phyloP scores from a whole-genome alignment of 768 basidiomycete species.

The Pleurotus salmoneostramineus region DNA sequence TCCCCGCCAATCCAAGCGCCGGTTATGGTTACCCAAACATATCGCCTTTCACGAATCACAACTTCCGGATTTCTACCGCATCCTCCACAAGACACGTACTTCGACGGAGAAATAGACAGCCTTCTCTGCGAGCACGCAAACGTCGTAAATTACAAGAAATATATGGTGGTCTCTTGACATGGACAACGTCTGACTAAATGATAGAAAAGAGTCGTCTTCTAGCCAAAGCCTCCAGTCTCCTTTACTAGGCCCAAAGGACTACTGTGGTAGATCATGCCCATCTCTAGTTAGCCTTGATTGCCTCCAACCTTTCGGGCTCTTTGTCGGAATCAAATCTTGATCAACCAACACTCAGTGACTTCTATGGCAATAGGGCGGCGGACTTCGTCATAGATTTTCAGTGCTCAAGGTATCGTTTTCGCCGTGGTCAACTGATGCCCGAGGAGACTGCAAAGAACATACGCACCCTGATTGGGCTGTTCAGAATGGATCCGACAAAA shows the following conservation, averaged over 20 bases:
- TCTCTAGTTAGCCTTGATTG: conserved; percentile 24
- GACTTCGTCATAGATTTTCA: conserved; percentile 32
- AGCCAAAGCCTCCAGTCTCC: background rate
- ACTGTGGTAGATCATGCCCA: conserved; percentile 13
- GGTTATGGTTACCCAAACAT: conserved; percentile 1
- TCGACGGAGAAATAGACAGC: background rate
- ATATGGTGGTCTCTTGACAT: no score
- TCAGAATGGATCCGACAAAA: background rate
- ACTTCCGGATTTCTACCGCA: conserved; percentile 15
- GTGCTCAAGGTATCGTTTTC: conserved; percentile 22
- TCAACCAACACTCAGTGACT: conserved; percentile 20
- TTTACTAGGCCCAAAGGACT: background rate
- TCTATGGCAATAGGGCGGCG: conserved; percentile 31
- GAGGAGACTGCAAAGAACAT: conserved; percentile 39
- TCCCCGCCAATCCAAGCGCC: conserved; percentile 7
- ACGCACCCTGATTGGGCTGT: conserved; percentile 35
- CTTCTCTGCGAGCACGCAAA: background rate
- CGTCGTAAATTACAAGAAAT: no score
- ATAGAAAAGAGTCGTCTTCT: no score
- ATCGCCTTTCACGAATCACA: background rate
- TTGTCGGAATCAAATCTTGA: conserved; percentile 18
- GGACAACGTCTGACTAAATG: no score
- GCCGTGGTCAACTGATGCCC: conserved; percentile 22
- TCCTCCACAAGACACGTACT: background rate
- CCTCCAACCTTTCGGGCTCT: conserved; percentile 16